Conservation (phyloP, 2,329 filamentous ascomycete genomes). For the Scolecobasidium constrictum region DNA sequence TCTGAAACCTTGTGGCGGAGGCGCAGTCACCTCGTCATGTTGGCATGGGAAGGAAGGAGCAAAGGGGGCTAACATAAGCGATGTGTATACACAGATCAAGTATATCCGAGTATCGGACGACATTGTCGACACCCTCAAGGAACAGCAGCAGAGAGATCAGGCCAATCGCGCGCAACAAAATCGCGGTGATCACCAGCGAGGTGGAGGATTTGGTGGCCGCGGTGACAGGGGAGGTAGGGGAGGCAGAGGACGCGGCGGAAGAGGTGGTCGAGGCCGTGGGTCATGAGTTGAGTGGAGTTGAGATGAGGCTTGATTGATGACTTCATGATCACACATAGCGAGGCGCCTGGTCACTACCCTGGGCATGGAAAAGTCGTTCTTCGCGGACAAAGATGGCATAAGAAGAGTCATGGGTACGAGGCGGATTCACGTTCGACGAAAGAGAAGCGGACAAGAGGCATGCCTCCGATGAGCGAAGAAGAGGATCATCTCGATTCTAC, state of each 20-base stretch:
- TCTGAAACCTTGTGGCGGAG: no score
- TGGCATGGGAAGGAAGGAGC: no score
- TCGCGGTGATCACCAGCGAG: slow-evolving; percentile 31
- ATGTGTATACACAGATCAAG: slow-evolving; percentile 62
- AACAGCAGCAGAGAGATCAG: slow-evolving; percentile 70
- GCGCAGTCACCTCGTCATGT: no score
- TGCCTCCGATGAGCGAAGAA: no score
- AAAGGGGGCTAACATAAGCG: background rate
- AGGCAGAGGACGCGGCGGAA: slow-evolving; percentile 38
- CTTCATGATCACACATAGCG: background rate
- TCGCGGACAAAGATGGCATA: no score
- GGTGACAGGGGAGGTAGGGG: slow-evolving; percentile 46
- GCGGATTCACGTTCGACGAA: no score
- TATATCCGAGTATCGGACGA: slow-evolving; percentile 94
- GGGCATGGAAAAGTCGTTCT: no score
- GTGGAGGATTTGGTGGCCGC: slow-evolving; percentile 45
- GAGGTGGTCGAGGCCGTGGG: slow-evolving; percentile 26
- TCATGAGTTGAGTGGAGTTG: no score
- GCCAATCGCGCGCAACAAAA: slow-evolving; percentile 47
- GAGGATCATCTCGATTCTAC: no score
- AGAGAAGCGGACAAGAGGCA: no score
- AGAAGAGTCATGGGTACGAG: no score
- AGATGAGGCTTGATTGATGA: background rate
- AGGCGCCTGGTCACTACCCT: no score
- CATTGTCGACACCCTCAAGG: slow-evolving; percentile 88